Percentiles rank a stretch among this genome's conserved stretches.
Conservation (phyloP, 2,329 filamentous ascomycete species). For the Ascochyta koolunga region DNA sequence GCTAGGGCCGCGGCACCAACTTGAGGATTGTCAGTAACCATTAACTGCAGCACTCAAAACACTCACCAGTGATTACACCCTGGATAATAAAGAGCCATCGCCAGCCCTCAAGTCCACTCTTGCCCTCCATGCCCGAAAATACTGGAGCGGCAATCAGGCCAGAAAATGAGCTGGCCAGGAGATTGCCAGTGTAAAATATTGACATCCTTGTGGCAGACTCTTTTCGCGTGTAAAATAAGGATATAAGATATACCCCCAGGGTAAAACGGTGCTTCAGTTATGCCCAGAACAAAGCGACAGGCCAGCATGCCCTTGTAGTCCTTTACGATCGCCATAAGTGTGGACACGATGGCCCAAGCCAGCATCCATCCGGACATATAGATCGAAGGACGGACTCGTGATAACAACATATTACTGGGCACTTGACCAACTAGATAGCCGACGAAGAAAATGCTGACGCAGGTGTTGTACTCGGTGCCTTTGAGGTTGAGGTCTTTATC, state of each 20-base stretch:
- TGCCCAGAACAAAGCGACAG: slow-evolving; percentile 32
- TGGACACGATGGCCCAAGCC: slow-evolving; percentile 44
- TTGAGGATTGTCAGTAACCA: background rate
- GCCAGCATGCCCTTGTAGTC: slow-evolving; percentile 42
- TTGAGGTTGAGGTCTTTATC: slow-evolving; percentile 61
- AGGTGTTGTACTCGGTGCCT: slow-evolving; percentile 65
- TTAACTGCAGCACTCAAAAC: background rate
- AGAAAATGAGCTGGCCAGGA: slow-evolving; percentile 49
- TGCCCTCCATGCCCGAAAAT: slow-evolving; percentile 46
- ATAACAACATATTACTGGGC: slow-evolving; percentile 53
- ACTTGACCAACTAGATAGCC: slow-evolving; percentile 42
- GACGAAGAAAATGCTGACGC: slow-evolving; percentile 65
- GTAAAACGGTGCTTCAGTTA: slow-evolving; percentile 40
- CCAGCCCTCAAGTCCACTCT: slow-evolving; percentile 50
- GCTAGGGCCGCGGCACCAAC: slow-evolving; percentile 13
- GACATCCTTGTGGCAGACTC: slow-evolving; percentile 43
- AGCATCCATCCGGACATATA: slow-evolving; percentile 44
- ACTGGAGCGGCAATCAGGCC: slow-evolving; percentile 51
- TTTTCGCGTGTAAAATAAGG: slow-evolving; percentile 45
- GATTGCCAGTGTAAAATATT: slow-evolving; percentile 48
- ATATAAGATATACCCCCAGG: slow-evolving; percentile 46
- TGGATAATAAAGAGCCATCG: slow-evolving; percentile 53
- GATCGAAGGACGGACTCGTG: slow-evolving; percentile 34
- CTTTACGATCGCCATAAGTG: slow-evolving; percentile 34
- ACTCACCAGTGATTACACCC: slow-evolving; percentile 40